Conservation (phyloP, 441 rosid genomes). For the Capsella rubella region DNA sequence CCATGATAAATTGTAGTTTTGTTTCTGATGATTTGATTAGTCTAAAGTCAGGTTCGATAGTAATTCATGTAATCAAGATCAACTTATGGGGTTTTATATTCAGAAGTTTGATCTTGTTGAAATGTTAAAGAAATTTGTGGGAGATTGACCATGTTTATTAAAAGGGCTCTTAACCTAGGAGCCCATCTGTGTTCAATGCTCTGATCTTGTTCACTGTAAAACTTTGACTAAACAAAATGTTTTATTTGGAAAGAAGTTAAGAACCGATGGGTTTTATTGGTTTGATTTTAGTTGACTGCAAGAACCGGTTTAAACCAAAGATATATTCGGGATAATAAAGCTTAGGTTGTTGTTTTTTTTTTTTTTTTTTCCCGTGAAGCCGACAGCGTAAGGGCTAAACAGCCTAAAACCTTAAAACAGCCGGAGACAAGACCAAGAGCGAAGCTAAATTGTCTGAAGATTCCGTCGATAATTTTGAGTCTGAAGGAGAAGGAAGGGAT, state of each 20-base stretch:
- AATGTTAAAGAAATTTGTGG: too few relatives aligned
- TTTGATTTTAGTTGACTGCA: background rate
- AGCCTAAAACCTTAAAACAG: slow-evolving; percentile 24
- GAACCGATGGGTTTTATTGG: background rate
- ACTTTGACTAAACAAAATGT: too few relatives aligned
- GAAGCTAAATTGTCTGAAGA: background rate
- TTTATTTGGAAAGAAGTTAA: too few relatives aligned
- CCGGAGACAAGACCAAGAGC: slow-evolving; percentile 6
- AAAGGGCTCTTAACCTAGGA: too few relatives aligned
- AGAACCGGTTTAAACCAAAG: slow-evolving; percentile 12
- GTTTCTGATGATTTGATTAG: too few relatives aligned
- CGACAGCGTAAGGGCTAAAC: slow-evolving; percentile 5
- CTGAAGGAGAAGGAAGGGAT: slow-evolving; percentile 7
- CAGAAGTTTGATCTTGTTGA: too few relatives aligned
- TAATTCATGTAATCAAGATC: too few relatives aligned
- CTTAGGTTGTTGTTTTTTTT: slow-evolving; percentile 6
- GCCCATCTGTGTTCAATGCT: background rate
- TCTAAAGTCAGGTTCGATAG: too few relatives aligned
- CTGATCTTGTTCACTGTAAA: background rate
- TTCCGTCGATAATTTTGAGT: background rate
- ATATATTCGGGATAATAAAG: slow-evolving; percentile 2
- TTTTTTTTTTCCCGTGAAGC: slow-evolving; percentile 16
- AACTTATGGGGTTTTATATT: too few relatives aligned
- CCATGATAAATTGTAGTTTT: too few relatives aligned
- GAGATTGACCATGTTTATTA: too few relatives aligned